Conservation (phyloP, 345 rosid species). For the Corchorus olitorius region DNA sequence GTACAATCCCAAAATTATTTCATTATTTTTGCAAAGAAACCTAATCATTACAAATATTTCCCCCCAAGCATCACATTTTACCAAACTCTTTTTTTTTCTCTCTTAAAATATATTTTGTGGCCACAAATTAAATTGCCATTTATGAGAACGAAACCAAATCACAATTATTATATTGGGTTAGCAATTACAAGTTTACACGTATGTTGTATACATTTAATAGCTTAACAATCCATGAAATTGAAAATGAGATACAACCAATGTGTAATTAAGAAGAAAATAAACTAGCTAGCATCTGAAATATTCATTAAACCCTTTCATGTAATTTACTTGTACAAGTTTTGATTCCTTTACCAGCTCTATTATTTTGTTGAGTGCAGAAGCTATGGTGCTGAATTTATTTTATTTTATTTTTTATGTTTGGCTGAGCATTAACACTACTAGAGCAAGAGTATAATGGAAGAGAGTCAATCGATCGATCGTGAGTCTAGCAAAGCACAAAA, state of each 20-base stretch:
- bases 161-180: background rate
- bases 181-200: background rate
- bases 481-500: slow-evolving; percentile 4
- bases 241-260: background rate
- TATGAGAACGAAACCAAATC: background rate
- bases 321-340: background rate
- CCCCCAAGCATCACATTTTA: background rate
- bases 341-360: too few species aligned
- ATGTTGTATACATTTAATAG: background rate
- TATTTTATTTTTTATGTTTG: background rate
- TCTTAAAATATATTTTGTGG: background rate
- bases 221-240: background rate
- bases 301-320: too few species aligned
- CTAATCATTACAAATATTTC: background rate
- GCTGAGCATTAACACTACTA: background rate
- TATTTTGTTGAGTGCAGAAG: too few species aligned
- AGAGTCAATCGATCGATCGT: background rate
- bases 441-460: background rate
- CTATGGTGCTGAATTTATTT: background rate
- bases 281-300: background rate
- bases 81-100: background rate
- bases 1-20: background rate
- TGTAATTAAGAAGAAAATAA: background rate
- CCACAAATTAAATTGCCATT: background rate
- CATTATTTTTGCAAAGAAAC: background rate